These are phyloP conservation scores for Colletotrichum theobromicola DNA, from an alignment of 2,329 filamentous ascomycete species.

Conservation along the genomic window DNA sequence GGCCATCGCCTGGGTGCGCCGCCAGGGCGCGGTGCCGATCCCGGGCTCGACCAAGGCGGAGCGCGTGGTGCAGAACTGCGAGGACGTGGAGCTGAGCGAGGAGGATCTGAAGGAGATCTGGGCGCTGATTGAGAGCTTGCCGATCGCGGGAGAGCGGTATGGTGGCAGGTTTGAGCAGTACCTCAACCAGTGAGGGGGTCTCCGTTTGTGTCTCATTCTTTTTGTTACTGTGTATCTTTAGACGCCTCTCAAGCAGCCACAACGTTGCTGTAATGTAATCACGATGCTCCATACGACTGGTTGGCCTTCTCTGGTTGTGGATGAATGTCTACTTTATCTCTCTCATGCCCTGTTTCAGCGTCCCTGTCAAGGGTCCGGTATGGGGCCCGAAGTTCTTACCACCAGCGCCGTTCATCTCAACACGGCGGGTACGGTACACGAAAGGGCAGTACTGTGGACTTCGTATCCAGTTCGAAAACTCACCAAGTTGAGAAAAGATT, in stretches of 20 bases:
- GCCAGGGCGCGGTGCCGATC: slow-evolving; percentile 64
- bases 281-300: neutral
- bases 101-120: slow-evolving; percentile 58
- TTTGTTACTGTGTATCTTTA: neutral
- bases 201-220: neutral
- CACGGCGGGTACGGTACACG: neutral
- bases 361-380: neutral
- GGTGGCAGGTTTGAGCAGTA: neutral
- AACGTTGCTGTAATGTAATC: neutral
- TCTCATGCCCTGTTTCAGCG: neutral
- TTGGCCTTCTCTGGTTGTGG: neutral
- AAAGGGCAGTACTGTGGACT: neutral
- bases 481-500: neutral
- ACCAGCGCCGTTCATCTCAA: neutral
- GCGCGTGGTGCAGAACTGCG: slow-evolving; percentile 66
- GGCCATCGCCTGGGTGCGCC: slow-evolving; percentile 61
- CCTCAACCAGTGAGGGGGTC: neutral
- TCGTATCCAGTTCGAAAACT: neutral
- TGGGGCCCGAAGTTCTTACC: neutral
- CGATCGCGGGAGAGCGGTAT: slow-evolving; percentile 54
- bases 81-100: slow-evolving; percentile 50
- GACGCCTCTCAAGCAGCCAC: neutral
- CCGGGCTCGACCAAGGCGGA: slow-evolving; percentile 64
- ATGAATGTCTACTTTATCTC: neutral
- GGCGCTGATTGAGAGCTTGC: slow-evolving; percentile 50